Evolutionary conservation across 371 early-diverging fungal species (phyloP), one percentile per base, ranked within the genome.

Genomic region (Actinomucor elegans): DNA sequence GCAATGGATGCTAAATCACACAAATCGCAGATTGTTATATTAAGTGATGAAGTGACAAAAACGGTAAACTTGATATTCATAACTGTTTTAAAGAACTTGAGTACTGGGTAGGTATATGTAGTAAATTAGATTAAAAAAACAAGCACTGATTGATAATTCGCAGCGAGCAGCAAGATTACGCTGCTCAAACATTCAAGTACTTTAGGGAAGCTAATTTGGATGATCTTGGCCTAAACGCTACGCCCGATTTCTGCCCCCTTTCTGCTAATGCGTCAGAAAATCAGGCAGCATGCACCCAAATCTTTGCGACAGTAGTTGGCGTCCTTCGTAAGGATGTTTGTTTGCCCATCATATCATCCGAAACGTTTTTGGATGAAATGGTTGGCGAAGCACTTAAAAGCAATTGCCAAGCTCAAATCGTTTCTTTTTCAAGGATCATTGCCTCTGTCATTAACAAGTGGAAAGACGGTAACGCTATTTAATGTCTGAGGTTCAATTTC

Each of bases 391-490:
- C 84, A 0, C 57, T 80, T 45, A 57, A 52, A 17, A 67, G 79
- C 1, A 26, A 44, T 14, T 60, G 70, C 49, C 23, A 51, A 14
- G 48, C 51, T 1, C 75, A 80, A 35, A 61, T 73, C 2, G 53
- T 47, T 12, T 66, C 87, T 0, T 46, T 83, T 4, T 72, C 75
- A 6, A 67, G 79, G 58, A 63, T 75, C 2, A 70, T 73, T 2
- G 84, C 79, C 1, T 80, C 85, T 0, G 46, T 85, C 10, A 48
- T 84, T 27, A 86, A 86, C 69, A 86, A 86, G 57, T 78, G 67
- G 67, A 62, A 61, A 46, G 72, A 77, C 38, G 78, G 79, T 68
- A 69, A 67, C 46, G 11, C 32, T 31, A 24, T 21, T 2, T 15
- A 42, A 12, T 14, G 14, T 9, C 1, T n/a, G 8, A 18, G 21